Conservation (phyloP, 2,329 filamentous ascomycete genomes). For the Talaromyces sp. region DNA sequence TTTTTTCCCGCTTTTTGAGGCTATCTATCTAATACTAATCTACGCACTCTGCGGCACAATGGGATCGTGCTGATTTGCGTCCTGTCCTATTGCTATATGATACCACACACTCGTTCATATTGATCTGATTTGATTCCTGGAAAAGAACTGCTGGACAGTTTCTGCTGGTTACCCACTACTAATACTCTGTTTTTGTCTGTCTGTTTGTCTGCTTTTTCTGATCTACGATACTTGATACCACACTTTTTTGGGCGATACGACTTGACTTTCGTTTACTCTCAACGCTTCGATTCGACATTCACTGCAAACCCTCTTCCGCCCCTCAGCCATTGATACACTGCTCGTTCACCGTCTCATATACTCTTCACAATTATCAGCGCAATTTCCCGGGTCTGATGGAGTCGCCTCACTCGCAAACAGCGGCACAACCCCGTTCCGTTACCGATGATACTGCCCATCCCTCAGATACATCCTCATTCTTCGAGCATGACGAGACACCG, state of each 20-base stretch:
- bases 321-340: background rate
- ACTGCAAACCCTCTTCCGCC: background rate
- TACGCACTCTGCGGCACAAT: slow-evolving; percentile 1
- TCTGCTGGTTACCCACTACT: background rate
- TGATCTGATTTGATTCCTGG: background rate
- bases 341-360: background rate
- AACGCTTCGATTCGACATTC: background rate
- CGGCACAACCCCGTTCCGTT: slow-evolving; percentile 1
- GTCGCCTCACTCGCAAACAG: slow-evolving; percentile 4
- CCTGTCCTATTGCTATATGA: background rate
- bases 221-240: slow-evolving; percentile 5
- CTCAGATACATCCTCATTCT: background rate
- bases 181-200: background rate
- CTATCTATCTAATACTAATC: background rate
- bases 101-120: background rate
- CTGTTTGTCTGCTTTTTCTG: background rate
- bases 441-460: background rate
- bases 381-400: background rate
- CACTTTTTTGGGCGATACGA: background rate
- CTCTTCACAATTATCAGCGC: background rate
- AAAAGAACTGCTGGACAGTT: slow-evolving; percentile 5
- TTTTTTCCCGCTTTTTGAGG: background rate
- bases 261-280: background rate
- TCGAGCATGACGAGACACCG: background rate
- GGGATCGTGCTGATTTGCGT: background rate